Evolutionary conservation across 257 asterid species (phyloP).

Genomic region (Oldenlandia corymbosa): DNA sequence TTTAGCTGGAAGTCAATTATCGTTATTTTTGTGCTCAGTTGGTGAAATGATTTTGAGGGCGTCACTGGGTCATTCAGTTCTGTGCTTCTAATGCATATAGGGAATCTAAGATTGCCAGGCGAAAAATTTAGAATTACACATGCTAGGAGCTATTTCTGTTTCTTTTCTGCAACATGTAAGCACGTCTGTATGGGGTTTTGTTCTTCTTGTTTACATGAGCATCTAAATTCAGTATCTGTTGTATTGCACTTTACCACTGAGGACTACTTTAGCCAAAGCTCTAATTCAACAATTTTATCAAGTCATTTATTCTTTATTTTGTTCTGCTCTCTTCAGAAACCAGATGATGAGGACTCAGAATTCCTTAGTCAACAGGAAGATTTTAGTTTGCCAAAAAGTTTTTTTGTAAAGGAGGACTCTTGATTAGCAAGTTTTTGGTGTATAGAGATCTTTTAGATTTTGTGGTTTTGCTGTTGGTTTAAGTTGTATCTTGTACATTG

Average conservation of each 20-base stretch:
- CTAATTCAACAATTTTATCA: not conserved
- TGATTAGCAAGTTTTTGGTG: slow-evolving; percentile 24
- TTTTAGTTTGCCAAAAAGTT: slow-evolving; percentile 76
- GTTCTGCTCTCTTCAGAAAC: slow-evolving; percentile 46
- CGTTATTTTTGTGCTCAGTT: not conserved
- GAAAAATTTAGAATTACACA: no score
- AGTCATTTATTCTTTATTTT: not conserved
- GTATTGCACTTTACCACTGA: not conserved
- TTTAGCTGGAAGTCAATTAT: not conserved
- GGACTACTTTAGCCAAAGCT: not conserved
- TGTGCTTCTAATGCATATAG: not conserved
- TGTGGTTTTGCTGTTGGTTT: slow-evolving; percentile 10
- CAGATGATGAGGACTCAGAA: slow-evolving; percentile 76
- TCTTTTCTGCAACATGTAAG: no score
- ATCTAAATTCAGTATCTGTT: not conserved
- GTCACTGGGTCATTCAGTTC: no score
- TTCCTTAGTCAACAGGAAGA: slow-evolving; percentile 71
- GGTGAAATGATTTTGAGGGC: not conserved
- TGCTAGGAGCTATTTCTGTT: no score
- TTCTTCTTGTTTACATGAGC: no score
- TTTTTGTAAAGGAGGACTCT: slow-evolving; percentile 46
- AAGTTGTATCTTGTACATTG: slow-evolving; percentile 13
- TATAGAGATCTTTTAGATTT: slow-evolving; percentile 3
- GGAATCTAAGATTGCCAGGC: not conserved
- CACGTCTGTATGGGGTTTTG: not conserved